Base-by-base conservation (phyloP, 805 yeast species). In the Metschnikowia noctiluminum region DNA sequence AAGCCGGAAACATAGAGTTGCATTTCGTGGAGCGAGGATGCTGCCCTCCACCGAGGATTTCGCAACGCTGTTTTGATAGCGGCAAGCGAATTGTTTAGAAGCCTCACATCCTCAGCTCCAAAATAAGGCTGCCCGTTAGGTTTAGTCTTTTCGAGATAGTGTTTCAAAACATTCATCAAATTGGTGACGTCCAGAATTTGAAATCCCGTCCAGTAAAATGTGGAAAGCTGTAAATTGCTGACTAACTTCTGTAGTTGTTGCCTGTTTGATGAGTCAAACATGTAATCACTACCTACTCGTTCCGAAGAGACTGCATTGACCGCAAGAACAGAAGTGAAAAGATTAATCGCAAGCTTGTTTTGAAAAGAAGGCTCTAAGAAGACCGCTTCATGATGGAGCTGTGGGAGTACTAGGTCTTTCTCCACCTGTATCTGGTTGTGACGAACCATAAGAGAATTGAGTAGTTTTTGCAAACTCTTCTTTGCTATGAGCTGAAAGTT, bases 121-220 rank as follows among this genome's bases (percentile, higher is more conserved):
- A 77, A 78, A 15, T 41, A 41, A 1, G 53, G 44, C 1, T 56
- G 50, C 0, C 66, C 66, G 30, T 58, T 58, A 1, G 55, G 51
- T 12, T 60, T 56, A 31, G 57, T 56, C 49, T 74, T 74, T 14
- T 74, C 69, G 34, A 81, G 50, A 7, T 81, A 74, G 21, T 65
- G 62, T 13, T 70, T 64, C 43, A 85, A 76, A 28, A 84, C 76
- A 21, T 67, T 64, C 2, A 79, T 60, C 62, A 85, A 68, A 21
- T 76, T 69, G 42, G 79, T 78, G 28, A 85, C 69, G 63, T 85
- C 89, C 38, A 70, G 72, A 27, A 74, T 71, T 11, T 84, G 72
- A 59, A 85, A 85, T 0, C 89, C 90, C 1, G 88, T 81, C 91
- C 91, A 85, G 57, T 81, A 82, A 60, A 85, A 84, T 0, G 90